A percentile compares a stretch with the other conserved stretches of the same genome.
Evolutionary conservation across 2,329 filamentous ascomycete species (phyloP).

Genomic region (Apiospora pterosperma): DNA sequence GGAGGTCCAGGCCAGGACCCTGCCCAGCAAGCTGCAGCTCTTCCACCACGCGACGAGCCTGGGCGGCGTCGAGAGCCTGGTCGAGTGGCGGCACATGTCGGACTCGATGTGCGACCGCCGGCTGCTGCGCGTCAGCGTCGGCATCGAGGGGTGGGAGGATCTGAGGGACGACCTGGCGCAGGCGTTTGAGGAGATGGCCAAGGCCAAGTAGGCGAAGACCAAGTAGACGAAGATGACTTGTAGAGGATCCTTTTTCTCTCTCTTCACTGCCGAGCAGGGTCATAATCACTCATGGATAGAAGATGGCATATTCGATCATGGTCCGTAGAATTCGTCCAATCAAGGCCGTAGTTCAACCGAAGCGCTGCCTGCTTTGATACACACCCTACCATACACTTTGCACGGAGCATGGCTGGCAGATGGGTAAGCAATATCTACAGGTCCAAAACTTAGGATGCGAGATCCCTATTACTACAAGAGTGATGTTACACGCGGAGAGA

Average conservation of each 20-base stretch:
- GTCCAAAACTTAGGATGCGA: background rate
- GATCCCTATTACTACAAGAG: background rate
- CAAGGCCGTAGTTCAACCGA: background rate
- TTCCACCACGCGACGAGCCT: conserved; percentile 96
- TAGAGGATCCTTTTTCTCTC: too few relatives aligned
- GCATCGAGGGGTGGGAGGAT: conserved; percentile 85
- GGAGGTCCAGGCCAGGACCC: conserved; percentile 55
- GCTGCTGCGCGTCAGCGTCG: conserved; percentile 78
- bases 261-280: too few relatives aligned
- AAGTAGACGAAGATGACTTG: background rate
- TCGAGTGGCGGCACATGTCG: conserved; percentile 94
- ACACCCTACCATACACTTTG: background rate
- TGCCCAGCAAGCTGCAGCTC: conserved; percentile 75
- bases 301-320: background rate
- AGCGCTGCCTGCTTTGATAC: background rate
- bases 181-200: conserved; percentile 56
- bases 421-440: background rate
- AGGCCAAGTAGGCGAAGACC: background rate
- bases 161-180: conserved; percentile 69
- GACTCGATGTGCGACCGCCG: conserved; percentile 69
- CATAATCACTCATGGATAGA: background rate
- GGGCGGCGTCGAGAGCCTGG: conserved; percentile 90
- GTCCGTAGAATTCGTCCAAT: too few relatives aligned
- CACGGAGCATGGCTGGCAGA: too few relatives aligned
- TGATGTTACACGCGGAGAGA: background rate